phyloP scores from a whole-genome alignment of 2,329 filamentous ascomycete species.

The Phymatotrichopsis omnivora region DNA sequence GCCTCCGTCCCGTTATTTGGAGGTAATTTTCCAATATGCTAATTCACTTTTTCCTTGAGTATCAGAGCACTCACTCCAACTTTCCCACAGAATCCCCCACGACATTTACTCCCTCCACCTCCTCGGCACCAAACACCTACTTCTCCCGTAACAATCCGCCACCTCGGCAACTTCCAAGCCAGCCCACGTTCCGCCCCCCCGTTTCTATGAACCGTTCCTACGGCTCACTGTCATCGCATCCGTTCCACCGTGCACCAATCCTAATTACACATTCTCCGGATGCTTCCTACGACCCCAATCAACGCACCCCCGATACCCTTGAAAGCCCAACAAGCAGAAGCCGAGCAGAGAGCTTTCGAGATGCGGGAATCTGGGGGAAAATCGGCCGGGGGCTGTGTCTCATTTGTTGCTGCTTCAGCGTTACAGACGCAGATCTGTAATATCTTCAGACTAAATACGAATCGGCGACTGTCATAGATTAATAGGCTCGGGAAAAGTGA shows the following conservation, averaged over 20 bases:
- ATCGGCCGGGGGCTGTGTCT: slow-evolving; percentile 18
- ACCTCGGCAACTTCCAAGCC: slow-evolving; percentile 14
- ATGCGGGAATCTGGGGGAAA: slow-evolving; percentile 12
- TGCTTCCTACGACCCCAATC: slow-evolving; percentile 10
- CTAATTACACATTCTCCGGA: slow-evolving; percentile 13
- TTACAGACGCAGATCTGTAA: slow-evolving; percentile 12
- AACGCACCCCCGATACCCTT: slow-evolving; percentile 19
- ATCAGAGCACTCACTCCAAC: neutral
- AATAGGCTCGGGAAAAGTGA: no score
- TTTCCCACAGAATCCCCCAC: slow-evolving; percentile 59
- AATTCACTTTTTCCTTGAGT: neutral
- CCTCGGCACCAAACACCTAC: slow-evolving; percentile 17
- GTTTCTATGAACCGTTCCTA: slow-evolving; percentile 27
- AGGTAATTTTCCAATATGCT: slow-evolving; percentile 4
- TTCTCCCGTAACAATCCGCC: slow-evolving; percentile 19
- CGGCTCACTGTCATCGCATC: slow-evolving; percentile 25
- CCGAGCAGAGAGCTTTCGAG: slow-evolving; percentile 4
- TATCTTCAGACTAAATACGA: no score
- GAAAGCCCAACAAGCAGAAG: slow-evolving; percentile 18
- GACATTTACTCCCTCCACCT: slow-evolving; percentile 68
- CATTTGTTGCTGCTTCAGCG: slow-evolving; percentile 22
- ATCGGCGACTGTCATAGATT: no score
- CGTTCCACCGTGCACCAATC: slow-evolving; percentile 26
- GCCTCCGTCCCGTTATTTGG: slow-evolving; percentile 19
- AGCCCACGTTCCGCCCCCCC: slow-evolving; percentile 23